A percentile compares a stretch with the other conserved stretches of the same genome.
These are phyloP conservation scores for Penicillium tannophilum DNA, from an alignment of 495 filamentous ascomycete species.

Conservation along the genomic window DNA sequence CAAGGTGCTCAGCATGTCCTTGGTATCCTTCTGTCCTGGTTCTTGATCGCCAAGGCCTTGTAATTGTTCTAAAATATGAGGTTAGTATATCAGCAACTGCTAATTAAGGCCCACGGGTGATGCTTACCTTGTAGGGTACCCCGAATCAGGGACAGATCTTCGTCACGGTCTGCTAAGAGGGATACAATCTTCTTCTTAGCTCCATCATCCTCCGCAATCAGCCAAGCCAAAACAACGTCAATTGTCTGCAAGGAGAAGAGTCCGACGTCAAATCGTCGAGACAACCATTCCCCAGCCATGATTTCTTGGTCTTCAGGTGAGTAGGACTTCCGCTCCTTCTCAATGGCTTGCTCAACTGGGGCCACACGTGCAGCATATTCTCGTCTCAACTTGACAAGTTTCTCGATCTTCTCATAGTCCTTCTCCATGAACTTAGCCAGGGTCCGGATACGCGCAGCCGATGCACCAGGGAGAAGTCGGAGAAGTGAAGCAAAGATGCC, in stretches of 20 bases:
- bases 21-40: conserved; percentile 58
- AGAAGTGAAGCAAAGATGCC: conserved; percentile 87
- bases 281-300: conserved; percentile 79
- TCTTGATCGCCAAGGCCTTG: conserved; percentile 60
- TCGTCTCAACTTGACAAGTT: conserved; percentile 67
- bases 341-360: conserved; percentile 68
- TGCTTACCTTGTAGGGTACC: conserved; percentile 67
- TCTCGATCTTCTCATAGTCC: conserved; percentile 81
- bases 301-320: conserved; percentile 61
- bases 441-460: conserved; percentile 74
- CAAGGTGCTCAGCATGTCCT: conserved; percentile 71
- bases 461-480: conserved; percentile 75
- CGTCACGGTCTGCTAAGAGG: conserved; percentile 68
- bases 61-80: conserved; percentile 54
- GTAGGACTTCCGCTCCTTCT: conserved; percentile 51
- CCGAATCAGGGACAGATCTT: conserved; percentile 61
- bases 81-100: conserved; percentile 21
- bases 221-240: conserved; percentile 89
- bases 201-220: conserved; percentile 86
- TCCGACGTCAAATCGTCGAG: conserved; percentile 80
- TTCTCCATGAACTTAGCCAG: conserved; percentile 96
- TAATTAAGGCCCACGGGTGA: neutral
- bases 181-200: conserved; percentile 66
- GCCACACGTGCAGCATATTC: conserved; percentile 69
- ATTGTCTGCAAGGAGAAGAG: conserved; percentile 77